Base-by-base conservation (phyloP, 2,329 filamentous ascomycete species). In the Ophiosphaerella narmari region DNA sequence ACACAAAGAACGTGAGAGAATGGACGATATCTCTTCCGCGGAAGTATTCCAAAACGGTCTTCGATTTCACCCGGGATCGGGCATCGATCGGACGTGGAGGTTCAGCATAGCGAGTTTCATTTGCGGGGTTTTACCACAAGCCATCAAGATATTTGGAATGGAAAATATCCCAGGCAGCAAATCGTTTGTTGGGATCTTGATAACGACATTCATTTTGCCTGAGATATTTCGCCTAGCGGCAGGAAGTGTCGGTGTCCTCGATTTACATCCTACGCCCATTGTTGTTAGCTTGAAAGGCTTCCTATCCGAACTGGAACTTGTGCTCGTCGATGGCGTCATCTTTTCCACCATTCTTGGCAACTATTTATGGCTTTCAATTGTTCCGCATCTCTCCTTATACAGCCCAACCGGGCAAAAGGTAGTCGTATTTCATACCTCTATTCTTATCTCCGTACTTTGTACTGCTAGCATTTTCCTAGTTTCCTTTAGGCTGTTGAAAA, bases 121-220 rank as follows among this genome's bases (percentile, higher is more conserved):
- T 3, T 7, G 46, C 8, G 48, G 42, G 12, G 48, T 31, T 13
- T 29, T 50, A 11, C 42, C 42, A 18, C 48, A 50, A 38, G 42
- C 42, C 12, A 42, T 50, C 21, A 50, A 50, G 16, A 29, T 50
- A n/a, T 42, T 46, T 16, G 37, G 42, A 2, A 50, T 50, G 48
- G 29, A 23, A 41, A 24, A 43, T 8, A 29, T 50, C 9, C 23
- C 33, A 1, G n/a, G 40, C 8, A 50, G 37, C 9, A 42, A 50
- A 39, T 14, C 13, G 3, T 4, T 38, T 12, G 34, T 45, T 13
- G 37, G 16, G 2, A 8, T 46, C 12, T 9, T 34, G 4, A 2
- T 50, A 12, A 21, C 14, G 18, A 18, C 48, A 23, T 50, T 50
- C 21, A 2, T 45, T 1, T 37, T 46, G 23, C 29, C 36, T 3